A percentile compares a stretch with the other conserved stretches of the same genome.
These are phyloP conservation scores for Massarina eburnea DNA, from an alignment of 2,329 filamentous ascomycete species.

Conservation along the genomic window DNA sequence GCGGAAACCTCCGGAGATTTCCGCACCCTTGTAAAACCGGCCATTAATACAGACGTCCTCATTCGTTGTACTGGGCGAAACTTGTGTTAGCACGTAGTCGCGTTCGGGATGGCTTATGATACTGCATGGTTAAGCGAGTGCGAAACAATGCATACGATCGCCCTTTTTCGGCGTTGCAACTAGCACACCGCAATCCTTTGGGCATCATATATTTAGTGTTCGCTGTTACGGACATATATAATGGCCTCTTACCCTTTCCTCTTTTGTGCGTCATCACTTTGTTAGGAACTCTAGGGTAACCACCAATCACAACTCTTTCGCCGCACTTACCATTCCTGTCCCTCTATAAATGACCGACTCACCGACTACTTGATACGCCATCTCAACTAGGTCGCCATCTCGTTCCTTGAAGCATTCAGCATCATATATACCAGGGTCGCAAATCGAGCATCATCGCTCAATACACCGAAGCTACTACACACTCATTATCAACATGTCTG, in stretches of 20 bases:
- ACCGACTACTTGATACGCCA: too few relatives aligned
- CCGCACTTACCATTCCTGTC: too few relatives aligned
- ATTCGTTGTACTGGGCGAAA: not conserved
- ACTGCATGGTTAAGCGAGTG: not conserved
- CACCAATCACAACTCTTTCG: too few relatives aligned
- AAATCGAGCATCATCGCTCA: not conserved
- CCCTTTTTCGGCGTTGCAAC: not conserved
- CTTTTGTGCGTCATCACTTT: too few relatives aligned
- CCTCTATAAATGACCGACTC: too few relatives aligned
- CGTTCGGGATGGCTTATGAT: not conserved
- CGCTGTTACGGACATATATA: too few relatives aligned
- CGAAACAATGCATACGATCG: not conserved
- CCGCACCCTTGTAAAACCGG: not conserved
- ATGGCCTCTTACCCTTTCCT: too few relatives aligned
- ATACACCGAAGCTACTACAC: not conserved
- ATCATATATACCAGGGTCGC: not conserved
- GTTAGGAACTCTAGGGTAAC: too few relatives aligned
- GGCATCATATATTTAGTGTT: too few relatives aligned
- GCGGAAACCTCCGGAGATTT: not conserved
- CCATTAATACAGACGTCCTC: not conserved
- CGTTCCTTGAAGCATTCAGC: not conserved
- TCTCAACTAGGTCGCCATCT: not conserved
- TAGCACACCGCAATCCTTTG: too few relatives aligned
- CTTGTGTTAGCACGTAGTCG: not conserved
- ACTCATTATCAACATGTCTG: slow-evolving; percentile 11